Conservation (phyloP, 2,329 filamentous ascomycete species). For the Pseudopyrenochaeta lycopersici region DNA sequence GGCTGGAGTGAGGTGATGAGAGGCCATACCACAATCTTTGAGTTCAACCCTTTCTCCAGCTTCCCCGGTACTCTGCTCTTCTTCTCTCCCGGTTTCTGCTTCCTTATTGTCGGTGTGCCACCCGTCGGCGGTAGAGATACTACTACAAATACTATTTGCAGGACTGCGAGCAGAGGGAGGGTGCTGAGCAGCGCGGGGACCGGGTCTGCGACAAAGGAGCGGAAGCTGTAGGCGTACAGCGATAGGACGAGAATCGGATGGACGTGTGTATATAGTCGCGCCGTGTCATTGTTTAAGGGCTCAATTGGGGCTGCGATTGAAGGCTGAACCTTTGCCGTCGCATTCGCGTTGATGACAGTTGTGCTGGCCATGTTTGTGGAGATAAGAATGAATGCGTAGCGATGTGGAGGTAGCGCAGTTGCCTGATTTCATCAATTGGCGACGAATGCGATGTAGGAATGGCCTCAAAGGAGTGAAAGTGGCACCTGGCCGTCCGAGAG, state of each 20-base stretch:
- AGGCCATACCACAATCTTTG: constrained; percentile 54
- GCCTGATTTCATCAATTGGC: not conserved
- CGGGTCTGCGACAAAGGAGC: constrained; percentile 74
- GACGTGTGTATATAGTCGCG: constrained; percentile 67
- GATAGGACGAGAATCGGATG: constrained; percentile 74
- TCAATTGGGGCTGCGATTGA: constrained; percentile 52
- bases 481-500: constrained; percentile 25
- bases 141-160: constrained; percentile 70
- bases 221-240: constrained; percentile 71
- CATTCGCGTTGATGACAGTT: constrained; percentile 33
- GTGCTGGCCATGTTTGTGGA: constrained; percentile 34
- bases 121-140: constrained; percentile 67
- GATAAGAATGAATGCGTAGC: no score
- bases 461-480: constrained; percentile 24
- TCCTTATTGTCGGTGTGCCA: constrained; percentile 54
- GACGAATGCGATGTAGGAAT: not conserved
- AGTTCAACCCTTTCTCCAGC: constrained; percentile 33
- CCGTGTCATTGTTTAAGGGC: constrained; percentile 57
- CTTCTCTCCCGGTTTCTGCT: constrained; percentile 59
- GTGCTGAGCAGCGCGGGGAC: constrained; percentile 68
- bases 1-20: not conserved
- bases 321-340: constrained; percentile 28
- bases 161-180: constrained; percentile 67
- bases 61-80: constrained; percentile 36
- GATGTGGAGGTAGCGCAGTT: not conserved